Conservation (phyloP, 2,329 filamentous ascomycete genomes). For the Botrytis paeoniae region DNA sequence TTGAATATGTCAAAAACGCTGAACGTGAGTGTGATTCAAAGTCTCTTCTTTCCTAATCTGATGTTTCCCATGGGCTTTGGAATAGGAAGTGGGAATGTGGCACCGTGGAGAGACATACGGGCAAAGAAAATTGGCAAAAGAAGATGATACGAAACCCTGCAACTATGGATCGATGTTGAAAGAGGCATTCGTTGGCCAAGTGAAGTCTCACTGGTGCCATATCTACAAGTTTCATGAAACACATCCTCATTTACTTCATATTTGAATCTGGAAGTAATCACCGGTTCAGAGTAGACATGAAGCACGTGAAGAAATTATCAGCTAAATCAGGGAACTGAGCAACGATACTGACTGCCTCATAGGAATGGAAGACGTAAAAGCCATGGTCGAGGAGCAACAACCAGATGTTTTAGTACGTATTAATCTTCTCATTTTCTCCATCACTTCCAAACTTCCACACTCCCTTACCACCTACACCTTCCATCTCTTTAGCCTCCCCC, state of each 20-base stretch:
- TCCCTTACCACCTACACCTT: neutral
- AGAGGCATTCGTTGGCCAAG: accelerated
- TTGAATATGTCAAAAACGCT: constrained; percentile 60
- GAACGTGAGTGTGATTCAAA: constrained; percentile 46
- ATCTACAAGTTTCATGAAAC: neutral
- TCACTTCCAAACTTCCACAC: neutral
- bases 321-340: too few relatives aligned
- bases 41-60: neutral
- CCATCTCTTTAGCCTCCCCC: neutral
- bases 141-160: neutral
- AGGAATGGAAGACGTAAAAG: constrained; percentile 55
- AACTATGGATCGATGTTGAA: neutral
- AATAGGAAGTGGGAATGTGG: too few relatives aligned
- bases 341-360: neutral
- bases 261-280: too few relatives aligned
- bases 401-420: constrained; percentile 53
- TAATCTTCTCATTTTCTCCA: neutral
- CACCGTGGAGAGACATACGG: too few relatives aligned
- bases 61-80: neutral
- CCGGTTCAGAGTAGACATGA: accelerated
- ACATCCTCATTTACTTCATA: neutral
- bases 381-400: constrained; percentile 49
- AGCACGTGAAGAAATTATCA: neutral
- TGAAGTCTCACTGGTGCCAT: neutral
- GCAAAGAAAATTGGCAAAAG: too few relatives aligned